Conservation (phyloP, 1,284 basidiomycete species). For the Naganishia liquefaciens region DNA sequence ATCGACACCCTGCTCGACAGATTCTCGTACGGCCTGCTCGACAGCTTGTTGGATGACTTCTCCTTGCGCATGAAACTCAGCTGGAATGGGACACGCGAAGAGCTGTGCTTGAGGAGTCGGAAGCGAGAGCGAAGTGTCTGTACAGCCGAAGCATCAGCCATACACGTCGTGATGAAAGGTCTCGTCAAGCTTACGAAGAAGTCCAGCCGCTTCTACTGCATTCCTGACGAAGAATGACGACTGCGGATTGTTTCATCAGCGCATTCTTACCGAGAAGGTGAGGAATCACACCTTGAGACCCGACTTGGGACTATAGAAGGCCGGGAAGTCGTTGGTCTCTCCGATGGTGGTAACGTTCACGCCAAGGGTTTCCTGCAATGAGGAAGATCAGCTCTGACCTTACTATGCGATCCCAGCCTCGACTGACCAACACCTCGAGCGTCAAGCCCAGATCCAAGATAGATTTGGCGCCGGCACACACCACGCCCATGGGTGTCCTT, state of each 20-base stretch:
- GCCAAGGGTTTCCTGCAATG: slow-evolving; percentile 83
- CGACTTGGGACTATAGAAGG: slow-evolving; percentile 84
- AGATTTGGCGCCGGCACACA: slow-evolving; percentile 93
- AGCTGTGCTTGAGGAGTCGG: slow-evolving; percentile 58
- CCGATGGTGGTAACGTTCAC: slow-evolving; percentile 86
- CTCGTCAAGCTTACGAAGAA: slow-evolving; percentile 62
- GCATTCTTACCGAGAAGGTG: neutral
- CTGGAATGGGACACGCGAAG: slow-evolving; percentile 88
- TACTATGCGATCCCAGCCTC: neutral
- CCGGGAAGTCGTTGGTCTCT: slow-evolving; percentile 78
- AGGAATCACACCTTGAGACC: slow-evolving; percentile 68
- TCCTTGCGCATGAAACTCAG: slow-evolving; percentile 68
- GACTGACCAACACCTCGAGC: slow-evolving; percentile 79
- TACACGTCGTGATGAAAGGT: neutral
- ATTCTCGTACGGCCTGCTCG: slow-evolving; percentile 81
- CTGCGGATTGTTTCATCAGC: neutral
- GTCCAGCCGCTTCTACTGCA: slow-evolving; percentile 65
- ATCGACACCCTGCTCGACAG: slow-evolving; percentile 76
- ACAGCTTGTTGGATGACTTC: slow-evolving; percentile 74
- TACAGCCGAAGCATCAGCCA: neutral
- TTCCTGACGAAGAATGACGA: slow-evolving; percentile 26
- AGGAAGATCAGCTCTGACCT: slow-evolving; percentile 6
- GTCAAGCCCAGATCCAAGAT: slow-evolving; percentile 92
- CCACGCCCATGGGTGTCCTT: slow-evolving; percentile 75
- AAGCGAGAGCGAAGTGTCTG: slow-evolving; percentile 49